phyloP scores from a whole-genome alignment of 495 filamentous ascomycete species.

The Podospora bellae-mahoneyi region DNA sequence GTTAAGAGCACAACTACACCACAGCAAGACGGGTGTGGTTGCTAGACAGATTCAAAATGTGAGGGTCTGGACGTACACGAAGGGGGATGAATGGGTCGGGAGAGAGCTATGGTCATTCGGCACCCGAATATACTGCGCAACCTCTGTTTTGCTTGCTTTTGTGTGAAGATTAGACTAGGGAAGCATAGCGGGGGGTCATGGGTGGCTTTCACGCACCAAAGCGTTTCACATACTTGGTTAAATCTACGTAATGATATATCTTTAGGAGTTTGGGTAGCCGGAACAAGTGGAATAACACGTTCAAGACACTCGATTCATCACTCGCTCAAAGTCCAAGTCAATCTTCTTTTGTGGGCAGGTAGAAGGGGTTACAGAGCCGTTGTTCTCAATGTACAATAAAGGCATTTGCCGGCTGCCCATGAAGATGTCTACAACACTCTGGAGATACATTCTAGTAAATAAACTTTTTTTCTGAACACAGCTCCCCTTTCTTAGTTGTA shows the following conservation, averaged over 20 bases:
- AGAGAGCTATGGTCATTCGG: neutral
- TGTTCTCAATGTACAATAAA: neutral
- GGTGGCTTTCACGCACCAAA: constrained; percentile 7
- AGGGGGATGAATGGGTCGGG: neutral
- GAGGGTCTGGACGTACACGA: constrained; percentile 6
- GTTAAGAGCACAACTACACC: constrained; percentile 79
- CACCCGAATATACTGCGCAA: neutral
- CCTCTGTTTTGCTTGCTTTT: neutral
- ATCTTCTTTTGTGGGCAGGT: no score
- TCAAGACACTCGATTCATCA: neutral
- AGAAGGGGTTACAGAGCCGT: neutral
- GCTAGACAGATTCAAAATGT: constrained; percentile 44
- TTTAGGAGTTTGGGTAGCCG: neutral
- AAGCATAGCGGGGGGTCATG: constrained; percentile 1
- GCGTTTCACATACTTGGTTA: constrained; percentile 9
- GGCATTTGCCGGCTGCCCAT: neutral
- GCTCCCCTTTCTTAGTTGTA: constrained; percentile 19
- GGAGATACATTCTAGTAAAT: neutral
- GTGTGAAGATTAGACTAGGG: neutral
- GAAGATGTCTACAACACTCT: neutral
- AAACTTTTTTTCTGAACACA: constrained; percentile 10
- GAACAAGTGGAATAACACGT: neutral
- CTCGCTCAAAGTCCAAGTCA: neutral
- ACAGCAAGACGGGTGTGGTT: constrained; percentile 77
- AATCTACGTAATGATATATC: constrained; percentile 11